Evolutionary conservation across 352 stramenopile species (phyloP).

Genomic region (Phytopythium ostracodes): DNA sequence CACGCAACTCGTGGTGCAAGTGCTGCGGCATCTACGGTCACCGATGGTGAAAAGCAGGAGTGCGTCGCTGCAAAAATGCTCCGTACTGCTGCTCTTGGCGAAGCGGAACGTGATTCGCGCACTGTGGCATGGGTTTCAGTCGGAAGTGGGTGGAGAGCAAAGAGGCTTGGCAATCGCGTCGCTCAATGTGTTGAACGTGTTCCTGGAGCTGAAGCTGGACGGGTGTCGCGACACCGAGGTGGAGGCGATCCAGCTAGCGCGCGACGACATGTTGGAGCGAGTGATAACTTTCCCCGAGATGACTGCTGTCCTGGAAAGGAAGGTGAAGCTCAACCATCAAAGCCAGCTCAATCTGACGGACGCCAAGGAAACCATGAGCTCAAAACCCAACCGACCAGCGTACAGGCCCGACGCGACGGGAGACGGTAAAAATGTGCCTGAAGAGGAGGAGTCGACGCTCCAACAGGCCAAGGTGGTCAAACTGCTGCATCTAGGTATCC

Average conservation of each 20-base stretch:
- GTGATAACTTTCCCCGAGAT: constrained; percentile 27
- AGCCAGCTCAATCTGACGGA: background rate
- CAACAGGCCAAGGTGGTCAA: constrained; percentile 66
- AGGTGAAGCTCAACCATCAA: background rate
- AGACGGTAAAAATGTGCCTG: background rate
- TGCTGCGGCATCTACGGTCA: constrained; percentile 42
- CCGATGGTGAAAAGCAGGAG: constrained; percentile 19
- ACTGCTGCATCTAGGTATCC: constrained; percentile 53
- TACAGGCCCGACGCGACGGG: background rate
- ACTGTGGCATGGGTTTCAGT: constrained; percentile 38
- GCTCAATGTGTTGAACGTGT: constrained; percentile 61
- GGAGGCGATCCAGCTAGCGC: constrained; percentile 27
- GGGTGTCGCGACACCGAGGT: constrained; percentile 18
- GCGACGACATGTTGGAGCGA: constrained; percentile 31
- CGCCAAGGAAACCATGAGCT: background rate
- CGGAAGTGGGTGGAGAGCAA: constrained; percentile 3
- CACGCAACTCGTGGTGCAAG: constrained; percentile 48
- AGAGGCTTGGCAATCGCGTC: constrained; percentile 41
- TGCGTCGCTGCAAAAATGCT: constrained; percentile 20
- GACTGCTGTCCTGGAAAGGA: constrained; percentile 20
- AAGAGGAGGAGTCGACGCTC: constrained; percentile 12
- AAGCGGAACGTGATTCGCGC: constrained; percentile 32
- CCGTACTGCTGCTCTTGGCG: constrained; percentile 31
- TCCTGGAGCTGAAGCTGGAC: constrained; percentile 45
- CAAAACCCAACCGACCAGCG: background rate